phyloP scores from a whole-genome alignment of 805 yeast genomes.

The Saturnispora dispora region DNA sequence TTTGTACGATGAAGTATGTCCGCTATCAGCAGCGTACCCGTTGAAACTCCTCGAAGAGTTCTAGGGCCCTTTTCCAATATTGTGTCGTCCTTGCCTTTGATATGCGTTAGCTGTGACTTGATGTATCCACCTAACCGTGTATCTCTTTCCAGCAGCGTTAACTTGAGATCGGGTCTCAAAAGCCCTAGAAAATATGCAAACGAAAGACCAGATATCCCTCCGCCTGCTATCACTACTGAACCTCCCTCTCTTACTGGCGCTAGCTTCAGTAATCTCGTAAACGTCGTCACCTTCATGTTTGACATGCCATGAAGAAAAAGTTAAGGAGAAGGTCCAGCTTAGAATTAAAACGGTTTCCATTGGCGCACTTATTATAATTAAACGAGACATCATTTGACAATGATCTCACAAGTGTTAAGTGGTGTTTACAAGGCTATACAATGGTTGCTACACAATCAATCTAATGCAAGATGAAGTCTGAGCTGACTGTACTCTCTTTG shows the following conservation, averaged over 20 bases:
- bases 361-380: conserved; percentile 1
- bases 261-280: neutral
- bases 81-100: conserved; percentile 22
- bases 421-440: neutral
- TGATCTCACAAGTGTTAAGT: neutral
- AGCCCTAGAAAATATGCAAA: conserved; percentile 58
- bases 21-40: conserved; percentile 62
- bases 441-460: neutral
- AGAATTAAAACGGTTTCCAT: neutral
- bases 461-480: neutral
- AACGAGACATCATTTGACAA: neutral
- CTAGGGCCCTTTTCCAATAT: conserved; percentile 83
- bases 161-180: conserved; percentile 66
- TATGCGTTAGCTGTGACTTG: conserved; percentile 36
- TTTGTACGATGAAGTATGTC: conserved; percentile 50
- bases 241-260: conserved; percentile 23
- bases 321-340: neutral
- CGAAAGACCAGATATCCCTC: conserved; percentile 81
- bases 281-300: conserved; percentile 1
- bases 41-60: conserved; percentile 74
- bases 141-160: conserved; percentile 53
- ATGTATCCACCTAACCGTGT: conserved; percentile 74
- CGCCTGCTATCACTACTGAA: conserved; percentile 67
- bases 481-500: conserved; percentile 18
- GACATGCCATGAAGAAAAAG: neutral